phyloP scores from a whole-genome alignment of 2,329 filamentous ascomycete genomes.

The Pseudogymnoascus sp. region DNA sequence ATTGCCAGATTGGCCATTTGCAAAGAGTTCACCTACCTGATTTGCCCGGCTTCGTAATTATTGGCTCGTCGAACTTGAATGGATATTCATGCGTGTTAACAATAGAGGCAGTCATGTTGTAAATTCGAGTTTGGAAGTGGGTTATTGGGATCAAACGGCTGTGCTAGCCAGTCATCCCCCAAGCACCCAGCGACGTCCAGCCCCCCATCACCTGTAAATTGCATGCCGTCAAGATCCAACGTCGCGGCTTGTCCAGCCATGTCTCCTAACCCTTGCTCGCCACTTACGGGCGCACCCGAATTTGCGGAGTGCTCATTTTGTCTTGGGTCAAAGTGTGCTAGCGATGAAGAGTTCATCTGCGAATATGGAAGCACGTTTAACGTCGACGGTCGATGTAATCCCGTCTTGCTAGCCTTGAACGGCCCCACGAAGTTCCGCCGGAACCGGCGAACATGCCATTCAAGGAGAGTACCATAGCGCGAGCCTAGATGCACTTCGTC shows the following conservation, averaged over 20 bases:
- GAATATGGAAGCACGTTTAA: not conserved
- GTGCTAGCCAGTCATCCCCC: constrained; percentile 8
- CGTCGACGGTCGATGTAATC: not conserved
- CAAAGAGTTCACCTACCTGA: constrained; percentile 5
- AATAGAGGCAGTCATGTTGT: constrained; percentile 23
- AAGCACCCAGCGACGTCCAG: not conserved
- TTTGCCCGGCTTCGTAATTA: constrained; percentile 11
- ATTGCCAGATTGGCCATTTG: not conserved
- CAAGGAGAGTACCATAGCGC: constrained; percentile 12
- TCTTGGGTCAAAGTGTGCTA: not conserved
- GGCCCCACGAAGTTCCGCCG: constrained; percentile 4
- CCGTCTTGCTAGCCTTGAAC: not conserved
- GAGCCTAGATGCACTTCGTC: constrained; percentile 14
- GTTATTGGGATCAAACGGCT: constrained; percentile 8
- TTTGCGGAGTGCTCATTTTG: not conserved
- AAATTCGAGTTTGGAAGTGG: not conserved
- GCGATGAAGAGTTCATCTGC: not conserved
- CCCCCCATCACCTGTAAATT: not conserved
- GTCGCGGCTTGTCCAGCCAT: not conserved
- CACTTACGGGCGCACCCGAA: not conserved
- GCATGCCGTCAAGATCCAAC: not conserved
- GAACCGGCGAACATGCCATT: constrained; percentile 10
- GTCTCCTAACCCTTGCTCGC: not conserved
- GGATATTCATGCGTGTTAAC: constrained; percentile 28
- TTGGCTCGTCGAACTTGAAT: constrained; percentile 24